Evolutionary conservation across 2,329 filamentous ascomycete species (phyloP), one percentile per base, ranked within the genome.

Genomic region (Sporothrix dimorphospora): DNA sequence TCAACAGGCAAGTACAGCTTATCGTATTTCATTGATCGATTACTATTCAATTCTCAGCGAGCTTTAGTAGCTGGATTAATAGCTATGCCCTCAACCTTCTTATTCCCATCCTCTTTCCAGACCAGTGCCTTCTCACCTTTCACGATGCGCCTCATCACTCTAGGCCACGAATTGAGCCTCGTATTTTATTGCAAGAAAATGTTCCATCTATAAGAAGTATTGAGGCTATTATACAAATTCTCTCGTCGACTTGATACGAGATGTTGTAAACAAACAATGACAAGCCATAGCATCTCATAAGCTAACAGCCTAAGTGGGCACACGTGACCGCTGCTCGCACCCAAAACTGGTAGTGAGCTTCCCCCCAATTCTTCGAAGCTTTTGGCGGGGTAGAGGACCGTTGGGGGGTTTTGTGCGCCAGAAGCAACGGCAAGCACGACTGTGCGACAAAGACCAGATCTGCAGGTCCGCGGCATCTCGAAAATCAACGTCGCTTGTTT

Each of bases 401-500:
- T 49, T 16, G 51, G 34, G 30, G 47, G 65, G 30, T 38, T 67
- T 30, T 61, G 68, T 55, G 65, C 45, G 45, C 49, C 66, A 19
- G 30, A 3, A 49, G 7, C 19, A 8, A 24, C 14, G 21, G 66
- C 30, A 69, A 34, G 47, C 30, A 34, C 66, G n/a, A 55, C 21
- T 27, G 65, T 68, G 47, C 65, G 47, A 68, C 47, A 21, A 51
- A 30, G 65, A 14, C 45, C 19, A 42, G 63, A 49, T 40, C 19
- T 27, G 47, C 65, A 40, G 30, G 47, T 53, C 42, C 30, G 21
- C 19, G 53, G 16, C 47, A 47, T 68, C 47, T 40, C 30, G 19
- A 68, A 55, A 69, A 42, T 34, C 66, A 24, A 57, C 49, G 66
- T 69, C 34, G 51, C 55, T 70, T 70, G 53, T 70, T 70, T 61